phyloP scores from a whole-genome alignment of 2,329 filamentous ascomycete species.

The Penicillium sp. region DNA sequence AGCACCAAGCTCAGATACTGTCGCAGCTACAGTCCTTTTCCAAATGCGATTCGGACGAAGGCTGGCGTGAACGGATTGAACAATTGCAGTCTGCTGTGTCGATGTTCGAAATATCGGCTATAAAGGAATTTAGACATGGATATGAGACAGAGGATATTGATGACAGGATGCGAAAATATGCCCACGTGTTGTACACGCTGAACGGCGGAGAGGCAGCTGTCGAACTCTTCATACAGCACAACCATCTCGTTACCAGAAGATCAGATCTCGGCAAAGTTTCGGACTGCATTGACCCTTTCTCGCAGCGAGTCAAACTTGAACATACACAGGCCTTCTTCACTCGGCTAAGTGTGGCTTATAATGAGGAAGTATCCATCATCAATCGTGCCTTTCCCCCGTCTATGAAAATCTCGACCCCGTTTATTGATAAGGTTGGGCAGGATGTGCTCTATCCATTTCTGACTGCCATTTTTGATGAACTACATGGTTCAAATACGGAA shows the following conservation, averaged over 20 bases:
- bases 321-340: slow-evolving; percentile 77
- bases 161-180: slow-evolving; percentile 79
- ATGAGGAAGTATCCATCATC: slow-evolving; percentile 73
- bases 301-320: slow-evolving; percentile 62
- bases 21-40: slow-evolving; percentile 72
- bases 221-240: slow-evolving; percentile 80
- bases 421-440: slow-evolving; percentile 73
- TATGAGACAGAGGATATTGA: slow-evolving; percentile 83
- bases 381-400: slow-evolving; percentile 69
- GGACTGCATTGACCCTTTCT: slow-evolving; percentile 66
- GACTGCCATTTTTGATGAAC: slow-evolving; percentile 75
- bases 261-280: slow-evolving; percentile 63
- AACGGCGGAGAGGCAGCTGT: slow-evolving; percentile 71
- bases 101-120: slow-evolving; percentile 81
- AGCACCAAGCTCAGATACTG: slow-evolving; percentile 83
- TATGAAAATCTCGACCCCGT: slow-evolving; percentile 62
- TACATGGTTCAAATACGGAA: slow-evolving; percentile 64
- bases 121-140: slow-evolving; percentile 86
- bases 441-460: slow-evolving; percentile 78
- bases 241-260: slow-evolving; percentile 69
- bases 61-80: slow-evolving; percentile 61
- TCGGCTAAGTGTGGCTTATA: slow-evolving; percentile 62
- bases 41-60: slow-evolving; percentile 68
- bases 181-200: slow-evolving; percentile 69
- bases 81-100: slow-evolving; percentile 64